Conservation (phyloP, 2,329 filamentous ascomycete species). For the Shiraia bambusicola region DNA sequence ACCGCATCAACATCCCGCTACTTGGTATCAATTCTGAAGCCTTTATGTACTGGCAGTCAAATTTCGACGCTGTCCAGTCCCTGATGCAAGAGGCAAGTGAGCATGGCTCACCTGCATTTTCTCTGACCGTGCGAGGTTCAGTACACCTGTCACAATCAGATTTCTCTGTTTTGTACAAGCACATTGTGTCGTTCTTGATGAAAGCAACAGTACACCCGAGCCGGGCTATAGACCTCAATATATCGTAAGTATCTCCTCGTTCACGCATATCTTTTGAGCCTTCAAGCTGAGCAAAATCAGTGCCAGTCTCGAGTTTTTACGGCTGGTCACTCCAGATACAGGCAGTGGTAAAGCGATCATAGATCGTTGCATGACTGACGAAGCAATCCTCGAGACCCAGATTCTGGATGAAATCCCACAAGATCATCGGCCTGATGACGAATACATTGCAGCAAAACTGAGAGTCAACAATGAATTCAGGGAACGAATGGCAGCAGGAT, state of each 20-base stretch:
- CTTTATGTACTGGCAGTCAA: constrained; percentile 69
- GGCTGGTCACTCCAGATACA: constrained; percentile 48
- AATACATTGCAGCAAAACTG: constrained; percentile 60
- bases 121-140: constrained; percentile 57
- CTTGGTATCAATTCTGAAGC: constrained; percentile 67
- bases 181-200: constrained; percentile 58
- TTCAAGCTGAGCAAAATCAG: no score
- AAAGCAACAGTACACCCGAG: constrained; percentile 66
- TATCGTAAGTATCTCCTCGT: constrained; percentile 40
- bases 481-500: constrained; percentile 50
- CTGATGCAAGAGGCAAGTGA: constrained; percentile 59
- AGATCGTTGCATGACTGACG: constrained; percentile 55
- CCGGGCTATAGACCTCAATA: constrained; percentile 64
- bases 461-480: constrained; percentile 61
- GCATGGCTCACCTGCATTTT: constrained; percentile 49
- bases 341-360: constrained; percentile 47
- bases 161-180: constrained; percentile 65
- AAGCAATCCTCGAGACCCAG: constrained; percentile 53
- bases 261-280: neutral
- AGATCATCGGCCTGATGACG: constrained; percentile 58
- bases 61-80: constrained; percentile 59
- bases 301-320: constrained; percentile 63
- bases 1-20: constrained; percentile 57
- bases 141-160: constrained; percentile 68
- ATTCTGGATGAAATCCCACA: constrained; percentile 52